These are phyloP conservation scores for Fusarium napiforme DNA, from an alignment of 2,329 filamentous ascomycete genomes.

Conservation along the genomic window DNA sequence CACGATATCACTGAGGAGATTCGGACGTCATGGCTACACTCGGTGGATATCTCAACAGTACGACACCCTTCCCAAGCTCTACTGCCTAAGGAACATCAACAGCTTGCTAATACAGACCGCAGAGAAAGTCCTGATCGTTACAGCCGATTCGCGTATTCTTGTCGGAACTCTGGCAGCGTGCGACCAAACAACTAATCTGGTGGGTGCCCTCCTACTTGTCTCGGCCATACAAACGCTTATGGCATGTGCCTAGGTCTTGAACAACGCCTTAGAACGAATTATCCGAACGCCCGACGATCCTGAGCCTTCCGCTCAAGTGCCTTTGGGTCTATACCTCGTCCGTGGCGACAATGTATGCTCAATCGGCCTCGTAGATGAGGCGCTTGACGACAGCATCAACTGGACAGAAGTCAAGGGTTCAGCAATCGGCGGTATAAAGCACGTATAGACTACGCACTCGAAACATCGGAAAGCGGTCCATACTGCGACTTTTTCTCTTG, in stretches of 20 bases:
- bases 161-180: slow-evolving; percentile 85
- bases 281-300: slow-evolving; percentile 87
- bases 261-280: slow-evolving; percentile 85
- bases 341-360: slow-evolving; percentile 94
- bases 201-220: slow-evolving; percentile 48
- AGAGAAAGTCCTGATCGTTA: slow-evolving; percentile 95
- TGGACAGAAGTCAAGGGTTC: slow-evolving; percentile 91
- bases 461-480: slow-evolving; percentile 3
- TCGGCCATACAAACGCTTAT: slow-evolving; percentile 28
- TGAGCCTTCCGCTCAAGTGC: slow-evolving; percentile 82
- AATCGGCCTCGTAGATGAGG: slow-evolving; percentile 89
- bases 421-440: slow-evolving; percentile 86
- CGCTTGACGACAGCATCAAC: slow-evolving; percentile 88
- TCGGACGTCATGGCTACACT: slow-evolving; percentile 54
- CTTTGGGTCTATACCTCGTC: slow-evolving; percentile 89
- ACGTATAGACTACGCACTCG: slow-evolving; percentile 56
- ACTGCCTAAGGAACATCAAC: not conserved
- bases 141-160: slow-evolving; percentile 88
- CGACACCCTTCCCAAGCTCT: slow-evolving; percentile 30
- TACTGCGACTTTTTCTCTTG: not conserved
- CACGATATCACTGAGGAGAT: not conserved
- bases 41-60: slow-evolving; percentile 59
- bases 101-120: slow-evolving; percentile 7
- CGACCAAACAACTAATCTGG: slow-evolving; percentile 92
- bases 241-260: slow-evolving; percentile 69